Base-by-base conservation (phyloP, 2,329 filamentous ascomycete species). In the Fusarium heterosporum region DNA sequence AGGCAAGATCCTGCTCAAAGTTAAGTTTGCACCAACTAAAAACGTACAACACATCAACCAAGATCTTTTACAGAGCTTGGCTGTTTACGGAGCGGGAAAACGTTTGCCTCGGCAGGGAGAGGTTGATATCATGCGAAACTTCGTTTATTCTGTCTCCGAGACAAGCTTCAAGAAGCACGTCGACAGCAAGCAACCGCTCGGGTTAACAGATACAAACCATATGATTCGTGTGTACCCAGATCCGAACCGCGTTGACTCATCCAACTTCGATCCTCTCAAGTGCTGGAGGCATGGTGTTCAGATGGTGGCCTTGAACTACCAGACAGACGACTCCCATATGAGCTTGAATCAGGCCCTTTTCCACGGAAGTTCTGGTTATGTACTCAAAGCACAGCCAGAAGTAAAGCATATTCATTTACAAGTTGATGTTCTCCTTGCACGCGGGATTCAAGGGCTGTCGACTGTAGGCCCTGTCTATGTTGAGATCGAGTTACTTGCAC, bases 291-390 rank as follows among this genome's bases (percentile, higher is more conserved):
- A 64, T 1, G 64, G 64, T 0, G 49, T 55, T 13, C 64, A 67
- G 25, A 67, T 67, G 64, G 49, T 38, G 2, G 64, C 64, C 3
- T n/a, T 68, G 14, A 67, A 67, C 5, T 68, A 59, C 1, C 64
- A 67, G 16, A 67, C 64, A 1, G 22, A 29, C 2, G 64, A 61
- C 8, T 25, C 39, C 2, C 48, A 54, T 3, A 64, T 49, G 49
- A 42, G 17, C 3, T 6, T 67, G 6, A 68, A 67, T 0, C 8
- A 34, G 2, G 64, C 64, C 3, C 43, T 68, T 49, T 67, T 67
- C 8, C 5, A 50, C 2, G 54, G 53, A 8, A 64, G 53, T 0
- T 39, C 8, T 2, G 64, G 64, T 2, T 67, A 67, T 25, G 38
- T 64, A 3, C 8, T 52, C 3, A 67, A 55, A 6, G 19, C 14